Conservation (phyloP, 1,284 basidiomycete genomes). For the Sutorius eximius region DNA sequence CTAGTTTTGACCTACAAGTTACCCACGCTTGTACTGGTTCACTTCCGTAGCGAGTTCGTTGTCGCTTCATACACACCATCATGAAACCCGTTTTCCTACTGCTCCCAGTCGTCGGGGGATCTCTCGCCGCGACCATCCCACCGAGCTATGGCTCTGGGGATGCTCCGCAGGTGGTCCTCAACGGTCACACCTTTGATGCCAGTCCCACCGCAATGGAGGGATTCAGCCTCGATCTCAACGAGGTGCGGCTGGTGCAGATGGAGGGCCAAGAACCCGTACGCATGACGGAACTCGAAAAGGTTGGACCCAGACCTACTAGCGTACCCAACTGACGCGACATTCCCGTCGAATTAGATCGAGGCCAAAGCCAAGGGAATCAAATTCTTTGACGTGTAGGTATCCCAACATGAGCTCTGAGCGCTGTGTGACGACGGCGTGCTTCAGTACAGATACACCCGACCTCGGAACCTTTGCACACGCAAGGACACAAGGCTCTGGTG, state of each 20-base stretch:
- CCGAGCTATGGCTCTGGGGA: slow-evolving; percentile 7
- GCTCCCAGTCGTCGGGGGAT: slow-evolving; percentile 21
- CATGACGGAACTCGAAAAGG: slow-evolving; percentile 86
- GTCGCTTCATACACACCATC: background rate
- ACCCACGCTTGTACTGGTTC: background rate
- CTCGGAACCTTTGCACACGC: slow-evolving; percentile 50
- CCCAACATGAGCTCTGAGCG: background rate
- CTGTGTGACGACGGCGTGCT: slow-evolving; percentile 12
- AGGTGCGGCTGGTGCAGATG: slow-evolving; percentile 73
- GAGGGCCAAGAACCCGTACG: slow-evolving; percentile 66
- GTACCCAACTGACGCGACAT: background rate
- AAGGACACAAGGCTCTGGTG: slow-evolving; percentile 42
- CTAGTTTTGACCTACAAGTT: slow-evolving; percentile 17
- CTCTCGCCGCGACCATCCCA: slow-evolving; percentile 22
- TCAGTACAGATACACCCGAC: slow-evolving; percentile 73
- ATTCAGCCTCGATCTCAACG: slow-evolving; percentile 66
- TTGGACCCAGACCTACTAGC: slow-evolving; percentile 24
- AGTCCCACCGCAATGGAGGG: slow-evolving; percentile 30
- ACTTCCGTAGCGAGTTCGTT: background rate
- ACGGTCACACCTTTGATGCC: slow-evolving; percentile 28
- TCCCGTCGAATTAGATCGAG: slow-evolving; percentile 49
- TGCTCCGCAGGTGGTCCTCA: slow-evolving; percentile 20
- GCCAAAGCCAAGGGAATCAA: slow-evolving; percentile 72
- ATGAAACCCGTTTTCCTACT: slow-evolving; percentile 25
- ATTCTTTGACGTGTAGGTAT: slow-evolving; percentile 84